Conservation (phyloP, 1,139 yeast genomes). For the Yamadazyma jaroonii region DNA sequence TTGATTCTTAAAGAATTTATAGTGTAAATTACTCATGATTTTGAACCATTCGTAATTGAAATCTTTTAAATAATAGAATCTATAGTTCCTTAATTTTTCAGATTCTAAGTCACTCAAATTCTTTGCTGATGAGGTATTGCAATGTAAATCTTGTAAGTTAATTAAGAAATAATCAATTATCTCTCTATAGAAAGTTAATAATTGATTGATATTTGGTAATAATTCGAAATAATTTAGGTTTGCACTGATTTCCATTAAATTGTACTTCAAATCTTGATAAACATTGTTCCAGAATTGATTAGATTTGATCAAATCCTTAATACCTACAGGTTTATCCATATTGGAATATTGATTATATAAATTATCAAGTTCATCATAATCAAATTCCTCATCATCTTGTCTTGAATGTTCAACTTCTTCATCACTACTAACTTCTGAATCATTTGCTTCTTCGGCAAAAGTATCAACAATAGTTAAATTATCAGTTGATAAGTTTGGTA, state of each 20-base stretch:
- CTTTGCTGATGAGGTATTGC: conserved; percentile 10
- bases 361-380: conserved; percentile 6
- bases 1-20: conserved; percentile 15
- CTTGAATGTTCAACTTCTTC: not conserved
- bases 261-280: conserved; percentile 31
- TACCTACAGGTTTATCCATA: conserved; percentile 2
- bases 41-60: conserved; percentile 23
- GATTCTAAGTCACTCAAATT: conserved; percentile 18
- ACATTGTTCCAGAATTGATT: conserved; percentile 33
- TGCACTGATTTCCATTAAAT: conserved; percentile 19
- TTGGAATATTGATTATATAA: conserved; percentile 8
- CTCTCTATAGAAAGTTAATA: conserved; percentile 25
- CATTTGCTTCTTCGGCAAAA: conserved; percentile 1
- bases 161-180: conserved; percentile 29
- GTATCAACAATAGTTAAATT: conserved; percentile 7
- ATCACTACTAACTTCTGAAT: not conserved
- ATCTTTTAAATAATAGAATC: conserved; percentile 26
- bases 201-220: conserved; percentile 28
- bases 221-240: conserved; percentile 22
- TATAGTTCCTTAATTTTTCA: conserved; percentile 17
- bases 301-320: conserved; percentile 18
- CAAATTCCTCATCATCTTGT: conserved; percentile 3
- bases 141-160: conserved; percentile 18
- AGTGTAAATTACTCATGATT: conserved; percentile 22
- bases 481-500: conserved; percentile 12